phyloP scores from a whole-genome alignment of 202 grass and related monocot species.

The Carex sylvatica region DNA sequence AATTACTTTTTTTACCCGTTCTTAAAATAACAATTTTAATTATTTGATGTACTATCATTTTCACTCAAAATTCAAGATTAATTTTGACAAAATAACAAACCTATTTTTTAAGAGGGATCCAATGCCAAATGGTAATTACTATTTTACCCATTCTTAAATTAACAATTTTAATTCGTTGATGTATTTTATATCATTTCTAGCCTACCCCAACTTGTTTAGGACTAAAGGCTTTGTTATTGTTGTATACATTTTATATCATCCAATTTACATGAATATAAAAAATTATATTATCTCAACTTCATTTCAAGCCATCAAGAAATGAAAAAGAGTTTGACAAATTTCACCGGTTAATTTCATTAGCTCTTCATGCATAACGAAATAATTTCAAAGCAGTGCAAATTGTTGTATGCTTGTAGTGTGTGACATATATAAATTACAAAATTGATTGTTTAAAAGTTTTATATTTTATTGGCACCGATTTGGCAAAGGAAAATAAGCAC shows the following conservation, averaged over 20 bases:
- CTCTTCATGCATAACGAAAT: neutral
- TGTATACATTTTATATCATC: neutral
- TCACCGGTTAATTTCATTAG: neutral
- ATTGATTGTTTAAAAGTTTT: neutral
- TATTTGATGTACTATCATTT: neutral
- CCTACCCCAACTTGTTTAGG: too few species aligned
- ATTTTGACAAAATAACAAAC: neutral
- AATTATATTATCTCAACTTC: neutral
- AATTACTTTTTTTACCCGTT: neutral
- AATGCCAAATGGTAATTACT: neutral
- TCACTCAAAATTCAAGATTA: slow-evolving; percentile 11
- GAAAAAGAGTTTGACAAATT: neutral
- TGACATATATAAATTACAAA: neutral
- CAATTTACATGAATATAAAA: too few species aligned
- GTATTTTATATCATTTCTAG: too few species aligned
- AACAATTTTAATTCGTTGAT: neutral
- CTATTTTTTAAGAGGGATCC: neutral
- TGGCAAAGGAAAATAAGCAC: neutral
- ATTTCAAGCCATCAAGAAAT: neutral
- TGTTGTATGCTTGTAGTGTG: neutral
- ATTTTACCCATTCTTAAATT: neutral
- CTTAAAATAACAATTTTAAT: neutral
- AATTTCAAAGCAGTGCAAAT: neutral
- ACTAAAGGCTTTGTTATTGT: too few species aligned
- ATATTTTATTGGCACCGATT: neutral